Evolutionary conservation across 345 rosid genomes (phyloP).

Genomic region (Brassica nigra): DNA sequence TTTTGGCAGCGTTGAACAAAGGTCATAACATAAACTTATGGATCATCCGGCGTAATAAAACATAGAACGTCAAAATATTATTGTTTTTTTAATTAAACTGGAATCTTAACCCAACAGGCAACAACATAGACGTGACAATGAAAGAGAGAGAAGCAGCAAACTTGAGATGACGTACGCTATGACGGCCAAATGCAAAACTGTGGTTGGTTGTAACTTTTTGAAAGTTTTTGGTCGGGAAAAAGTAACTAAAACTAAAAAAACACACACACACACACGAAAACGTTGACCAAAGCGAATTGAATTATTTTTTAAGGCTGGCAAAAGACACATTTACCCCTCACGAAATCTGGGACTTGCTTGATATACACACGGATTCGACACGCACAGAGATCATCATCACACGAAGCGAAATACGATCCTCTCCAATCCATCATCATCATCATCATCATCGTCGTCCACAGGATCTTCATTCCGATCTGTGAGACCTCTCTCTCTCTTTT

Average conservation of each 20-base stretch:
- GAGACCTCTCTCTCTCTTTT: not conserved
- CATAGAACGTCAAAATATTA: too few species aligned
- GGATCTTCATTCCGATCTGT: constrained; percentile 16
- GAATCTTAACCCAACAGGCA: too few species aligned
- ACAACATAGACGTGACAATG: too few species aligned
- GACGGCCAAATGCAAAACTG: too few species aligned
- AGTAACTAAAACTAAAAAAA: not conserved
- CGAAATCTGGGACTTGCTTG: constrained; percentile 15
- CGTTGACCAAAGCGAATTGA: not conserved
- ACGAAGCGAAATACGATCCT: not conserved
- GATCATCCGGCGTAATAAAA: too few species aligned
- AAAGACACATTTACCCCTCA: constrained; percentile 22
- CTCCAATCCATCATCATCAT: constrained; percentile 1
- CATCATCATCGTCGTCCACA: not conserved
- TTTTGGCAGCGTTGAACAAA: too few species aligned
- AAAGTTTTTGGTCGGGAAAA: not conserved
- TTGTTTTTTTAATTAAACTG: too few species aligned
- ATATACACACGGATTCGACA: not conserved
- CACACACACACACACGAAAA: not conserved
- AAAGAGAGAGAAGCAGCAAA: too few species aligned
- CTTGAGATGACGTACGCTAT: too few species aligned
- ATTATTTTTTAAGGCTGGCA: not conserved
- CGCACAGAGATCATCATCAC: not conserved
- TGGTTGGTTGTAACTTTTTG: not conserved
- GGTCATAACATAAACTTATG: too few species aligned